These are phyloP conservation scores for Zea mays DNA, from an alignment of 176 grass and related monocot species.

Conservation along the genomic window DNA sequence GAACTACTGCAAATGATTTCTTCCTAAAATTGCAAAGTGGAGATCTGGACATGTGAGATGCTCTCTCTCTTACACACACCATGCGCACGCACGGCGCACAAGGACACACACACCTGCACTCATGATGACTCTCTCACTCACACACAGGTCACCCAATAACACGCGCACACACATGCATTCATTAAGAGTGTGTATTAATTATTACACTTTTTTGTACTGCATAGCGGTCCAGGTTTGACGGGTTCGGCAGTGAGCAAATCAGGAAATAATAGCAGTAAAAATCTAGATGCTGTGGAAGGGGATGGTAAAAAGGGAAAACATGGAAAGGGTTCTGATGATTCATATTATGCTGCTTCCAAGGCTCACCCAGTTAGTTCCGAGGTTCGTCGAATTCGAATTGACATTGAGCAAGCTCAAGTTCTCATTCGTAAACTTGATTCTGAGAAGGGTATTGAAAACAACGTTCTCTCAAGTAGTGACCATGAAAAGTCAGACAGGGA, in stretches of 20 bases:
- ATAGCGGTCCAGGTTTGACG: constrained; percentile 76
- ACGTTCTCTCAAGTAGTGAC: constrained; percentile 67
- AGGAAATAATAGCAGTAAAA: constrained; percentile 54
- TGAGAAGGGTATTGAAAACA: constrained; percentile 87
- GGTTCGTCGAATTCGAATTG: constrained; percentile 65
- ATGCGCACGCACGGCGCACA: too few relatives aligned
- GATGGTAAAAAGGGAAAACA: constrained; percentile 74
- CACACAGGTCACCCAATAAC: background rate
- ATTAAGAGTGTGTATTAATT: background rate
- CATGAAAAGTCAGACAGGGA: constrained; percentile 51
- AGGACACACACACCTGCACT: background rate
- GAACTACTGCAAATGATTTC: constrained; percentile 72
- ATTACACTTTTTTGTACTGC: constrained; percentile 27
- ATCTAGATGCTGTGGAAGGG: constrained; percentile 58
- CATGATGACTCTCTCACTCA: background rate
- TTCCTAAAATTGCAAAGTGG: constrained; percentile 88
- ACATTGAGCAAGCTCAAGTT: constrained; percentile 73
- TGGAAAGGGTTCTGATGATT: constrained; percentile 57
- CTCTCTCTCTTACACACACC: background rate
- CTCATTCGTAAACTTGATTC: constrained; percentile 81
- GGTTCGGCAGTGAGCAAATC: constrained; percentile 53
- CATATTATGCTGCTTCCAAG: constrained; percentile 74
- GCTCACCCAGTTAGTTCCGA: constrained; percentile 86
- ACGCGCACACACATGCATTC: background rate
- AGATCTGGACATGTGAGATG: constrained; percentile 69